Evolutionary conservation across 768 basidiomycete species (phyloP), one percentile per base, ranked within the genome.

Genomic region (Cystofilobasidium capitatum): DNA sequence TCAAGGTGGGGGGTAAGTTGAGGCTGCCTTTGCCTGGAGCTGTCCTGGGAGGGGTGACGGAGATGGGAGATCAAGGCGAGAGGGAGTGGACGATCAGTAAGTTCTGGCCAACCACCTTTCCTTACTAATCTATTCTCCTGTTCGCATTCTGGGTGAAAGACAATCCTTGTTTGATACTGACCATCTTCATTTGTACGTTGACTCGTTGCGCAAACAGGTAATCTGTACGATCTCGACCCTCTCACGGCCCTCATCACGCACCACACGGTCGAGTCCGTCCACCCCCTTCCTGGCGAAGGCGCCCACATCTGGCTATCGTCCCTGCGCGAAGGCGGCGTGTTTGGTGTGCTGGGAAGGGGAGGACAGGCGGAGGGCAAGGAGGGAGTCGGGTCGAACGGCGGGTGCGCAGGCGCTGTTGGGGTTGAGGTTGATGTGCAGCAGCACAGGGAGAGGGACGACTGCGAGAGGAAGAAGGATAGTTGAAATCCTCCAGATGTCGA

Each of bases 221-320:
- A 69, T 24, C 68, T 69, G 57, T 90, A 91, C 75, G 78, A 79
- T 0, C 89, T 89, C 75, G 88, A 87, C 2, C 86, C 87, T 0
- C 62, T 77, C 29, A 82, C 82, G 0, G 88, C 86, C 7, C 80
- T 85, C 47, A 84, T 91, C 64, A 76, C 83, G 58, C 71, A 79
- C 58, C 88, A 91, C 73, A 79, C 79, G 57, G 79, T 91, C 58
- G 83, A 89, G 73, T 85, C 85, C n/a, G 89, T 90, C 57, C 82
- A 85, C 54, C 88, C 88, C 0, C 85, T 85, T 0, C 88, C 88
- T 3, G 39, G 54, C 35, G 62, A 69, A 33, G 62, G 54, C 33
- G 51, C 60, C 4, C 36, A 59, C 5, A 3, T 3, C 20, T 59
- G 51, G 51, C 51, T 55, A 3, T 31, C 51, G n/a, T n/a, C n/a